Base-by-base conservation (phyloP, 164 flowering plant species). In the Echeveria elegans region DNA sequence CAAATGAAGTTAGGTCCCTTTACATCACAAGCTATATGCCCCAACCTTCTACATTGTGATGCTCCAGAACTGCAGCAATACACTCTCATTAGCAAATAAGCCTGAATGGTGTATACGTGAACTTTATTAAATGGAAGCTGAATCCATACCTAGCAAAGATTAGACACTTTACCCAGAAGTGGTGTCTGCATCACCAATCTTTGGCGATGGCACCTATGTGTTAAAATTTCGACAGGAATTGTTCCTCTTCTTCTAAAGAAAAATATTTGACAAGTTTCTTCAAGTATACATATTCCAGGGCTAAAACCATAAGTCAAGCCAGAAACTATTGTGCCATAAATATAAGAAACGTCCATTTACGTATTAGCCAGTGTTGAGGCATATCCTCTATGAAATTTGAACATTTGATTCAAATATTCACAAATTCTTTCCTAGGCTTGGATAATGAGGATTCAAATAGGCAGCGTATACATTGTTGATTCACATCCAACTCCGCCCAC, bases 401-500 rank as follows among this genome's bases (percentile, higher is more conserved):
- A 16, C 18, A 3, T 45, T 1, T 18, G n/a, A 45, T 15, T 45
- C 18, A 2, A n/a, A 45, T 50, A 2, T 50, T 6, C 56, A n/a
- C 24, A 24, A 45, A 6, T 21, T 50, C 56, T n/a, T 50, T 2
- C 7, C 6, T 9, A 50, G 28, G 31, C 28, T 12, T 10, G 60
- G 60, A 12, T 53, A 24, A 28, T 9, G 31, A 18, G 31, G 60
- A 18, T 53, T 53, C 31, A 26, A 4, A 53, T 24, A 2, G 24
- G 31, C 30, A 10, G 16, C 24, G 31, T 26, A 24, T 2, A 26
- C 26, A 18, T 1, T 26, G 2, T 1, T 53, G 15, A 78, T 74
- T 69, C 77, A 81, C 63, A 85, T 45, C 85, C 82, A 81, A 72
- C 85, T 81, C 72, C 82, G 75, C 14, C 80, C 85, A 29, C 76